Conservation (phyloP, 1,139 yeast genomes). For the Lodderomyces theae region DNA sequence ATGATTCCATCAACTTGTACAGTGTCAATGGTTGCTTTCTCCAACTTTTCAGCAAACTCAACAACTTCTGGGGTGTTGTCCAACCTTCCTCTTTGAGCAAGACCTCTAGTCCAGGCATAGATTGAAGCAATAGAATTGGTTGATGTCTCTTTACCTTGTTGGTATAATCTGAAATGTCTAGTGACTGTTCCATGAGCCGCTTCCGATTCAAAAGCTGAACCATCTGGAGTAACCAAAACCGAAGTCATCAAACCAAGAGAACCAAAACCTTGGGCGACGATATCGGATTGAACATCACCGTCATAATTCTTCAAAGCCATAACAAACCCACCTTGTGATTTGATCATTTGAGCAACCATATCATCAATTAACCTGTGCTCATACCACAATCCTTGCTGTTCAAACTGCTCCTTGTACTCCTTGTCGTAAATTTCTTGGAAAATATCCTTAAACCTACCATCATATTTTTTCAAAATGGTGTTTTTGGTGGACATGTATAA, state of each 20-base stretch:
- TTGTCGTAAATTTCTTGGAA: conserved; percentile 64
- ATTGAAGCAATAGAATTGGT: conserved; percentile 84
- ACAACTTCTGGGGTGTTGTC: conserved; percentile 71
- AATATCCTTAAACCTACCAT: conserved; percentile 78
- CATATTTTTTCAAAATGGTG: conserved; percentile 78
- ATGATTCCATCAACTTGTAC: conserved; percentile 71
- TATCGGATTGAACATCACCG: conserved; percentile 84
- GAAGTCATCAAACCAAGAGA: conserved; percentile 84
- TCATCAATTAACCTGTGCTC: conserved; percentile 84
- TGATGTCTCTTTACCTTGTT: conserved; percentile 80
- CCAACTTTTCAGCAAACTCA: conserved; percentile 62
- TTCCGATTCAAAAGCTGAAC: conserved; percentile 77
- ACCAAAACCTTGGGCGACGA: conserved; percentile 85
- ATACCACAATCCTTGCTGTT: conserved; percentile 66
- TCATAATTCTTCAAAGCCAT: conserved; percentile 84
- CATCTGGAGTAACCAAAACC: conserved; percentile 81
- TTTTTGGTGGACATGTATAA: conserved; percentile 74
- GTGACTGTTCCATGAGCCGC: conserved; percentile 91
- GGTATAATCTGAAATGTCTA: conserved; percentile 81
- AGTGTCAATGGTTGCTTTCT: conserved; percentile 67
- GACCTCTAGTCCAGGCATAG: conserved; percentile 85
- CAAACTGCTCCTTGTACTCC: conserved; percentile 57
- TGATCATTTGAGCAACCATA: conserved; percentile 88
- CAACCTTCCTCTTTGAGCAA: conserved; percentile 75
- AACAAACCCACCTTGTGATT: conserved; percentile 79